phyloP scores from a whole-genome alignment of 2,329 filamentous ascomycete genomes.

The Hypomyces rosellus region DNA sequence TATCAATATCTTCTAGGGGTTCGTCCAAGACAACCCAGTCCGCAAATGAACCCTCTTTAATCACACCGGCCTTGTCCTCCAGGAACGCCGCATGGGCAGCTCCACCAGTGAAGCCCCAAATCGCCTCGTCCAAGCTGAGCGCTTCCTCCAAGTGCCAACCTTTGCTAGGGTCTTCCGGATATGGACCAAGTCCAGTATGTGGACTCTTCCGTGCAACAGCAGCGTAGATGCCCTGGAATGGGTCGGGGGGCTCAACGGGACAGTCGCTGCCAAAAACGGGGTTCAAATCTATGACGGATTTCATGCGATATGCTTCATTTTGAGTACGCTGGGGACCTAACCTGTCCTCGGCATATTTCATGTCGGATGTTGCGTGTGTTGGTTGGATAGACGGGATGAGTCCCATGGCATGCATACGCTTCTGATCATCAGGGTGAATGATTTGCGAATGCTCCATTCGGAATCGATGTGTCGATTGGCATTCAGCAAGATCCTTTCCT shows the following conservation, averaged over 20 bases:
- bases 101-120: conserved; percentile 55
- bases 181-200: conserved; percentile 45
- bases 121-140: conserved; percentile 51
- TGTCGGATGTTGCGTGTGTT: conserved; percentile 66
- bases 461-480: conserved; percentile 52
- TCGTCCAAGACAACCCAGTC: conserved; percentile 66
- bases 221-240: conserved; percentile 63
- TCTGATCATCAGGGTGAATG: conserved; percentile 59
- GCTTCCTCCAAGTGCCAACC: conserved; percentile 57
- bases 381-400: conserved; percentile 66
- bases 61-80: conserved; percentile 53
- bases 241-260: conserved; percentile 62
- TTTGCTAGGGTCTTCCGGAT: conserved; percentile 37
- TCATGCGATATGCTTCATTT: conserved; percentile 60
- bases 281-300: conserved; percentile 46
- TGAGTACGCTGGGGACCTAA: conserved; percentile 50
- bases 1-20: conserved; percentile 42
- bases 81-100: conserved; percentile 54
- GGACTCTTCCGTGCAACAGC: conserved; percentile 57
- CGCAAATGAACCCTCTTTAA: conserved; percentile 54
- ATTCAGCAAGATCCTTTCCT: conserved; percentile 33
- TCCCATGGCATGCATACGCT: conserved; percentile 49
- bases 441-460: conserved; percentile 68
- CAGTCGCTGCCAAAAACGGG: conserved; percentile 64
- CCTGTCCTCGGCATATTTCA: conserved; percentile 57